Evolutionary conservation across 257 asterid species (phyloP).

Genomic region (Ilex asprella): DNA sequence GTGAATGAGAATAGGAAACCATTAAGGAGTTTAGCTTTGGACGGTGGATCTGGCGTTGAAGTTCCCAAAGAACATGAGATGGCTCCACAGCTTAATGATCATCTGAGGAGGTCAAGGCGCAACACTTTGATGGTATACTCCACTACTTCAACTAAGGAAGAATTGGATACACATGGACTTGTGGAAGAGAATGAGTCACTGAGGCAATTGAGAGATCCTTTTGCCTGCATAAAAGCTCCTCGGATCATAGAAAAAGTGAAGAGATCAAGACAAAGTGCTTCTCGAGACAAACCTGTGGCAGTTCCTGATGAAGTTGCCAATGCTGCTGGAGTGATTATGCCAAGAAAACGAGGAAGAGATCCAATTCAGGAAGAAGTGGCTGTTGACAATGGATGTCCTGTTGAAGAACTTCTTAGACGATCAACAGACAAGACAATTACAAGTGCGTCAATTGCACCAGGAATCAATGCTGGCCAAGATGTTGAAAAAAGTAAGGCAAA

Average conservation of each 20-base stretch:
- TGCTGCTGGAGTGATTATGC: constrained; percentile 14
- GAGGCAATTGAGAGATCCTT: constrained; percentile 11
- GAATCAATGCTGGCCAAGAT: constrained; percentile 11
- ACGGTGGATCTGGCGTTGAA: background rate
- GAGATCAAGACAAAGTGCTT: constrained; percentile 37
- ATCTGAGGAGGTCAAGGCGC: background rate
- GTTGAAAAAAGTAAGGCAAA: constrained; percentile 15
- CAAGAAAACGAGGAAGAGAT: constrained; percentile 14
- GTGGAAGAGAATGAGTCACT: constrained; percentile 11
- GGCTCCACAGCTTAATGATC: too few species aligned
- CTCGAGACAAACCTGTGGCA: constrained; percentile 12
- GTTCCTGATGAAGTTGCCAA: constrained; percentile 12
- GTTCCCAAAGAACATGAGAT: background rate
- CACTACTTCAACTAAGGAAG: background rate
- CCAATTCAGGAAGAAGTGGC: constrained; percentile 18
- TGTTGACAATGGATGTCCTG: background rate
- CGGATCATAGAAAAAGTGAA: constrained; percentile 18
- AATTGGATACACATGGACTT: background rate
- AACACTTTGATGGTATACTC: background rate
- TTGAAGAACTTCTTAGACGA: constrained; percentile 13
- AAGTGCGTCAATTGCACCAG: constrained; percentile 14
- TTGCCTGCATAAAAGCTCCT: constrained; percentile 11
- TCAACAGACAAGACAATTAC: constrained; percentile 11
- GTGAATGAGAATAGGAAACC: background rate
- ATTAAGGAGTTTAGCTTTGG: too few species aligned